Evolutionary conservation across 495 filamentous ascomycete species (phyloP).

Genomic region (Penicillium chermesinum): DNA sequence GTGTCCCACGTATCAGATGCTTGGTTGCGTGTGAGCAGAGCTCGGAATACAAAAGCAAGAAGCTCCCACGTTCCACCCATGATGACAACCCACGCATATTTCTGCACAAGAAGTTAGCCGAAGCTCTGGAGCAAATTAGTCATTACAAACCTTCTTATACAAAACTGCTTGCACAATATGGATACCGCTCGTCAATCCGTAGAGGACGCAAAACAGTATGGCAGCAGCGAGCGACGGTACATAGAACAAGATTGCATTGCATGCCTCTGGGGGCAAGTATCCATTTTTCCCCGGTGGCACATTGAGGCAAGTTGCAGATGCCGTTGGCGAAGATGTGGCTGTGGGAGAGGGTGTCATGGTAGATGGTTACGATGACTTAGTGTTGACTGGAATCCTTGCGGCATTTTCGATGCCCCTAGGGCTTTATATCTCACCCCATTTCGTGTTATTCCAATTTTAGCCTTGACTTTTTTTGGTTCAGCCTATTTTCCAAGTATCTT

Average conservation of each 20-base stretch:
- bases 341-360: background rate
- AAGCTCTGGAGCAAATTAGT: background rate
- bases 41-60: conserved; percentile 35
- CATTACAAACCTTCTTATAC: conserved; percentile 21
- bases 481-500: too few species aligned
- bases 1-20: conserved; percentile 7
- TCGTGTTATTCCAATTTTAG: background rate
- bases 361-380: background rate
- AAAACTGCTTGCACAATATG: conserved; percentile 33
- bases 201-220: conserved; percentile 32
- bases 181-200: conserved; percentile 20
- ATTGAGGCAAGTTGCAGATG: conserved; percentile 16
- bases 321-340: conserved; percentile 4
- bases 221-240: conserved; percentile 32
- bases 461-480: background rate
- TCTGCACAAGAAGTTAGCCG: conserved; percentile 15
- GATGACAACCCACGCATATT: conserved; percentile 51
- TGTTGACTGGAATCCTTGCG: background rate
- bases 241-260: conserved; percentile 23
- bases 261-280: conserved; percentile 30
- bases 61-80: conserved; percentile 46
- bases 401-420: background rate
- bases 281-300: conserved; percentile 26
- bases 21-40: conserved; percentile 22
- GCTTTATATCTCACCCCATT: background rate